Evolutionary conservation across 2,329 filamentous ascomycete genomes (phyloP), one percentile per base, ranked within the genome.

Genomic region (Escovopsis sp.): DNA sequence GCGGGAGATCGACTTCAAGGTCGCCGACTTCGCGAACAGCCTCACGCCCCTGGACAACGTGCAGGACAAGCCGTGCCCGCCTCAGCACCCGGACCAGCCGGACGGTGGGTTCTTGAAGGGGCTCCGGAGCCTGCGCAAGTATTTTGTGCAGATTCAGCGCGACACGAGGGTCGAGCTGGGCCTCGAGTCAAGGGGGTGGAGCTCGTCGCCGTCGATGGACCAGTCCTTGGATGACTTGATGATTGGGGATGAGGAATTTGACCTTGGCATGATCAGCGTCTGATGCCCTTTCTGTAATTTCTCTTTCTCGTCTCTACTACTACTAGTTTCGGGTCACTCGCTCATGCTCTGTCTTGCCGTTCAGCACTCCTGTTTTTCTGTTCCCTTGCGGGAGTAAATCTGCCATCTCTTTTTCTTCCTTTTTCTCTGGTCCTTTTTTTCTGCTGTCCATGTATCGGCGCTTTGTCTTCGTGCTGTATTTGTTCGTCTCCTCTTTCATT

Each of bases 11-110:
- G 83, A 94, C 55, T 77, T 98, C 60, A 94, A 94, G 58, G 92
- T 98, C 55, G 88, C 94, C 38, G 90, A 98, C 57, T 98, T 98
- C 61, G 90, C 90, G 43, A 98, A 98, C 54, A 94, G 88, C 50
- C 78, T 96, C 26, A 96, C 87, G 1, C 82, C 84, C 4, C 80
- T 90, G 44, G 86, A 94, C 48, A 58, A 76, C 10, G 65, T 73
- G 39, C 58, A 61, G 35, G 65, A 68, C 41, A 68, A 68, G 48
- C 62, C 69, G 4, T 94, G 88, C 47, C 90, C 90, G 12, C 90
- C 90, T 4, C 70, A 74, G 39, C 74, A 92, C 50, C 83, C 84
- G 0, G 62, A 79, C 26, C 78, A 84, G 40, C 77, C 93, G 6
- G 90, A 98, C 46, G 72, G 77, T 19, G 90, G 90, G 0, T 98